Conservation (phyloP, 805 yeast species). For the Candida dajiaensis region DNA sequence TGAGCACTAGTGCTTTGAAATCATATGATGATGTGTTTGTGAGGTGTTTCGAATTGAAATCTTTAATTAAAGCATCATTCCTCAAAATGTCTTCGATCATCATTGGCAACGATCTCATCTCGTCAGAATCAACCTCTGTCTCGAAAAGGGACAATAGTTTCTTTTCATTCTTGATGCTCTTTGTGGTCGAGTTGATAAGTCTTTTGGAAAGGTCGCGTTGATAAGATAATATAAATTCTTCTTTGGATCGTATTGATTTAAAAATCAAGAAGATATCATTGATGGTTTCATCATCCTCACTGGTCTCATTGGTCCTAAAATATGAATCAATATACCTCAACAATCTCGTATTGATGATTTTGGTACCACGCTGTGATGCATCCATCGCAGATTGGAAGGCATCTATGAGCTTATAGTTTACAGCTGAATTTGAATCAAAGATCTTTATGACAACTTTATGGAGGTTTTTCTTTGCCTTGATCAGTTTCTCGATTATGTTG, state of each 20-base stretch:
- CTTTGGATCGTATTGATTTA: conserved; percentile 20
- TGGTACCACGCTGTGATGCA: conserved; percentile 1
- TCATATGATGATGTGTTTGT: not conserved
- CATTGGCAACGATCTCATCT: conserved; percentile 6
- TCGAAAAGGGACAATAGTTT: conserved; percentile 6
- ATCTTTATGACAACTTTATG: conserved; percentile 4
- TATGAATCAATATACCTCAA: conserved; percentile 16
- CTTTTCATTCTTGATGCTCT: conserved; percentile 8
- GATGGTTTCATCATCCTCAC: not conserved
- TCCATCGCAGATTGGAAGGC: conserved; percentile 14
- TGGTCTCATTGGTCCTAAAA: conserved; percentile 6
- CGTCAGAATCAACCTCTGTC: conserved; percentile 14
- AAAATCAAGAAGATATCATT: conserved; percentile 14
- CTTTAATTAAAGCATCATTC: not conserved
- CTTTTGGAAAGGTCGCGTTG: conserved; percentile 19
- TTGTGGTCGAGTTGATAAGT: conserved; percentile 9
- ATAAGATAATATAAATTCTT: conserved; percentile 14
- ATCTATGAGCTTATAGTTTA: conserved; percentile 18
- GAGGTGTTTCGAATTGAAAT: not conserved
- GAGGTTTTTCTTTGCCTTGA: conserved; percentile 15
- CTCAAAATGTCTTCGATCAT: conserved; percentile 19
- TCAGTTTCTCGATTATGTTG: conserved; percentile 10
- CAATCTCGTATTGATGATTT: conserved; percentile 9
- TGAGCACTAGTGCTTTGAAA: conserved; percentile 18
- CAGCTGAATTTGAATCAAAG: conserved; percentile 7